A percentile compares a stretch with the other conserved stretches of the same genome.
Conservation (phyloP, 257 asterid genomes). For the Solanum bukasovii region DNA sequence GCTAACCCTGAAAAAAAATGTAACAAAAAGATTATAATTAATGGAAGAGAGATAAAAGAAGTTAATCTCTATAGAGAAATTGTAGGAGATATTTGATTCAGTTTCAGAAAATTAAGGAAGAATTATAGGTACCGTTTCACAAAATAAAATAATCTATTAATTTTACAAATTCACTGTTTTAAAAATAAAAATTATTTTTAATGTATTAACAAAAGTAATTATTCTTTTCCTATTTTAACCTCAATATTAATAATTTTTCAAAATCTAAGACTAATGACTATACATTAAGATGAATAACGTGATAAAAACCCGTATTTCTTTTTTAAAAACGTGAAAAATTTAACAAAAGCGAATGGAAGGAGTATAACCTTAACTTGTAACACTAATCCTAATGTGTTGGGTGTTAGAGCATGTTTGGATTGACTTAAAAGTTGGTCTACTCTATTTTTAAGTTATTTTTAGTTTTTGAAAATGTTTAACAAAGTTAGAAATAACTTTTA, state of each 20-base stretch:
- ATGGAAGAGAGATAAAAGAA: background rate
- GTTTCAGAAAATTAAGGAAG: background rate
- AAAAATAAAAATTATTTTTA: too few species aligned
- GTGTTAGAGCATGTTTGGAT: background rate
- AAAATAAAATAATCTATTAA: too few species aligned
- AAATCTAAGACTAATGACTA: too few species aligned
- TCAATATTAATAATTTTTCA: too few species aligned
- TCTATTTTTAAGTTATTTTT: too few species aligned
- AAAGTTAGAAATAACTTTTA: background rate
- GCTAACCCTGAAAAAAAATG: background rate
- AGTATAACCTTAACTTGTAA: background rate
- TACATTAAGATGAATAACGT: too few species aligned
- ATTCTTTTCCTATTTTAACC: too few species aligned
- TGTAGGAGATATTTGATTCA: background rate
- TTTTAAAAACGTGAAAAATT: too few species aligned
- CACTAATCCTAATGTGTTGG: background rate
- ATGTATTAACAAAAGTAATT: too few species aligned
- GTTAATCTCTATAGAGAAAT: background rate
- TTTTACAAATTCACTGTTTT: background rate
- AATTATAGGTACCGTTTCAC: background rate
- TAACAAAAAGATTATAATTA: background rate
- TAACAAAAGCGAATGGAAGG: too few species aligned
- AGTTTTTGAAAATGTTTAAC: background rate
- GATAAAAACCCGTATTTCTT: too few species aligned
- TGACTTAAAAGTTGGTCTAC: too few species aligned